Conservation (phyloP, 2,329 filamentous ascomycete genomes). For the Coleophoma eucalyptorum region DNA sequence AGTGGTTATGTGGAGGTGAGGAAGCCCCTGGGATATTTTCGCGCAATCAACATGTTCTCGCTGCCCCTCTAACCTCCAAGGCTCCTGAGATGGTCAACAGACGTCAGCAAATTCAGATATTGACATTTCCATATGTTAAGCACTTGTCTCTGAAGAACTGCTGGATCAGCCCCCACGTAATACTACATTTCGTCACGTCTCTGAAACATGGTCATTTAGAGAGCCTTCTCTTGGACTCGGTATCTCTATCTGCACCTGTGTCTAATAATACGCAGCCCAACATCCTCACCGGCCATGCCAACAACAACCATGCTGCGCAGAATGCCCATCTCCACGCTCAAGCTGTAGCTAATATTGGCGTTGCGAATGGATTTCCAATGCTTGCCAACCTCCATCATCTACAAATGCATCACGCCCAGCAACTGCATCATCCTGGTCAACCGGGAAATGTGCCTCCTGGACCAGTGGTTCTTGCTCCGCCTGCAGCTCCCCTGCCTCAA, state of each 20-base stretch:
- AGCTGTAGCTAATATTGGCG: conserved; percentile 3
- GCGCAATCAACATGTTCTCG: conserved; percentile 58
- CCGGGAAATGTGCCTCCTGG: neutral
- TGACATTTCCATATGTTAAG: conserved; percentile 53
- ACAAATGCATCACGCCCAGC: neutral
- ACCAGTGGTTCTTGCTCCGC: neutral
- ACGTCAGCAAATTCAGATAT: conserved; percentile 22
- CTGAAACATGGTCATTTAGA: conserved; percentile 45
- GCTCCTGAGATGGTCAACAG: conserved; percentile 28
- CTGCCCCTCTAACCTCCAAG: conserved; percentile 47
- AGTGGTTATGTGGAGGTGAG: conserved; percentile 67
- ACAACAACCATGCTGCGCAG: conserved; percentile 4
- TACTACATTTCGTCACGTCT: conserved; percentile 45
- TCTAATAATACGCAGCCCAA: conserved; percentile 15
- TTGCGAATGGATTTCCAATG: neutral
- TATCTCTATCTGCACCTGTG: conserved; percentile 55
- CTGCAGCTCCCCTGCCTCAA: conserved; percentile 2
- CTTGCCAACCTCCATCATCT: neutral
- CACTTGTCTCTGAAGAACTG: conserved; percentile 64
- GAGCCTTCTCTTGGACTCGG: conserved; percentile 56
- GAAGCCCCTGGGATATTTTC: conserved; percentile 57
- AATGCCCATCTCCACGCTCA: conserved; percentile 2
- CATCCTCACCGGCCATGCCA: conserved; percentile 7
- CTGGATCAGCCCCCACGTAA: conserved; percentile 58
- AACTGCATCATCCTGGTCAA: neutral